phyloP scores from a whole-genome alignment of 2,329 filamentous ascomycete genomes.

The Colletotrichum truncatum region DNA sequence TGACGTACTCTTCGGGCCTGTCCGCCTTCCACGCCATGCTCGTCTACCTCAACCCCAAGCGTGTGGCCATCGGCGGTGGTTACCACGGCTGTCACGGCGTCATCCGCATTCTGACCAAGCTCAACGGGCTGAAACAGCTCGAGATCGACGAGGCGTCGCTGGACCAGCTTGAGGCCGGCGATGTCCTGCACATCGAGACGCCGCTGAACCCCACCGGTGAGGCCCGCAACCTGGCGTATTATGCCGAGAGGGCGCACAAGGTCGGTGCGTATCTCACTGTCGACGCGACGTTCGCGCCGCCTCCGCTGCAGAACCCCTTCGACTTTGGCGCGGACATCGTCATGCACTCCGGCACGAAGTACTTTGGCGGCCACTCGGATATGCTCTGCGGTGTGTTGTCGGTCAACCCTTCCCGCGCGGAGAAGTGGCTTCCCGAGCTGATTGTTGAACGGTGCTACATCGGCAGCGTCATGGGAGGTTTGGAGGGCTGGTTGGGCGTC shows the following conservation, averaged over 20 bases:
- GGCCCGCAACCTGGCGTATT: slow-evolving; percentile 76
- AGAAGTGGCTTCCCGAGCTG: slow-evolving; percentile 69
- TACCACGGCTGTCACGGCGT: slow-evolving; percentile 97
- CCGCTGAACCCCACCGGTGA: slow-evolving; percentile 91
- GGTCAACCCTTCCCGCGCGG: slow-evolving; percentile 60
- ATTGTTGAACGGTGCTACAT: slow-evolving; percentile 77
- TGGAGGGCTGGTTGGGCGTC: slow-evolving; percentile 93
- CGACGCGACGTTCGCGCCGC: slow-evolving; percentile 93
- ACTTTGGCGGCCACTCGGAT: slow-evolving; percentile 94
- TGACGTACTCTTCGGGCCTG: slow-evolving; percentile 88
- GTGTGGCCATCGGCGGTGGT: slow-evolving; percentile 82
- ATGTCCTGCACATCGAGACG: slow-evolving; percentile 91
- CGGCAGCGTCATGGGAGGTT: slow-evolving; percentile 84
- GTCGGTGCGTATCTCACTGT: slow-evolving; percentile 82
- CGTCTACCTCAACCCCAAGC: slow-evolving; percentile 83
- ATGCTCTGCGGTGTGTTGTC: slow-evolving; percentile 88
- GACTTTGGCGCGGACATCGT: slow-evolving; percentile 82
- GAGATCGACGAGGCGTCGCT: slow-evolving; percentile 58
- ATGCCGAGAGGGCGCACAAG: slow-evolving; percentile 76
- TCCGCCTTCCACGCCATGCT: slow-evolving; percentile 89
- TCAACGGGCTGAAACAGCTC: slow-evolving; percentile 79
- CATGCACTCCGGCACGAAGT: slow-evolving; percentile 96
- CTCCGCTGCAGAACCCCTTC: slow-evolving; percentile 89
- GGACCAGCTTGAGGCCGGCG: slow-evolving; percentile 77
- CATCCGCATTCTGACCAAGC: slow-evolving; percentile 75